Percentiles rank a stretch among this genome's conserved stretches.
Evolutionary conservation across 441 rosid species (phyloP).

Genomic region (Capsella rubella): DNA sequence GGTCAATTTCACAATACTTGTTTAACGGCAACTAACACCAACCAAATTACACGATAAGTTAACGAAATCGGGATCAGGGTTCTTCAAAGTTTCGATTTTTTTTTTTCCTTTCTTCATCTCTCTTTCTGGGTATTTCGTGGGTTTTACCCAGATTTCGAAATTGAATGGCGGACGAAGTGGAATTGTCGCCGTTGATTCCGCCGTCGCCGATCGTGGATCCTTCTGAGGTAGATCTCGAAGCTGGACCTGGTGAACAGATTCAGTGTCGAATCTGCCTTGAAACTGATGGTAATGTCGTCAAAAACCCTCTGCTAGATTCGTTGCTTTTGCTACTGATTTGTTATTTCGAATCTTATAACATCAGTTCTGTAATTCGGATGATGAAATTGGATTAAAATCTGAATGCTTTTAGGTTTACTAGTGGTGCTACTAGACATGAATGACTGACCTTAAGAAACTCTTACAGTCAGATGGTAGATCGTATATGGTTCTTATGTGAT

Average conservation of each 20-base stretch:
- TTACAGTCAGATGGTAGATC: conserved; percentile 1
- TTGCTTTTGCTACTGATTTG: too few species aligned
- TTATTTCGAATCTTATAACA: not conserved
- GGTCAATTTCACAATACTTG: conserved; percentile 33
- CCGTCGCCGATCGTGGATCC: conserved; percentile 75
- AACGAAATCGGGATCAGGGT: conserved; percentile 30
- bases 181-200: conserved; percentile 77
- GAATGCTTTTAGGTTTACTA: not conserved
- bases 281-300: conserved; percentile 69
- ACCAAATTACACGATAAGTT: not conserved
- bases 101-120: not conserved
- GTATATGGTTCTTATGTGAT: conserved; percentile 15
- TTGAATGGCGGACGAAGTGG: conserved; percentile 71
- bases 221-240: conserved; percentile 96
- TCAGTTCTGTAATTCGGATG: not conserved
- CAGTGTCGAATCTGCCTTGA: conserved; percentile 99
- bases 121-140: conserved; percentile 24
- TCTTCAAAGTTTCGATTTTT: not conserved
- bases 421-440: not conserved
- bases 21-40: conserved; percentile 36
- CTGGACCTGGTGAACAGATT: conserved; percentile 92
- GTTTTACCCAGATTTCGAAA: conserved; percentile 32
- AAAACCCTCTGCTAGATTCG: conserved; percentile 22
- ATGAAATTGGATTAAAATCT: not conserved
- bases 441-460: not conserved